These are phyloP conservation scores for Carpinus fangiana DNA, from an alignment of 306 rosid species.

Conservation along the genomic window DNA sequence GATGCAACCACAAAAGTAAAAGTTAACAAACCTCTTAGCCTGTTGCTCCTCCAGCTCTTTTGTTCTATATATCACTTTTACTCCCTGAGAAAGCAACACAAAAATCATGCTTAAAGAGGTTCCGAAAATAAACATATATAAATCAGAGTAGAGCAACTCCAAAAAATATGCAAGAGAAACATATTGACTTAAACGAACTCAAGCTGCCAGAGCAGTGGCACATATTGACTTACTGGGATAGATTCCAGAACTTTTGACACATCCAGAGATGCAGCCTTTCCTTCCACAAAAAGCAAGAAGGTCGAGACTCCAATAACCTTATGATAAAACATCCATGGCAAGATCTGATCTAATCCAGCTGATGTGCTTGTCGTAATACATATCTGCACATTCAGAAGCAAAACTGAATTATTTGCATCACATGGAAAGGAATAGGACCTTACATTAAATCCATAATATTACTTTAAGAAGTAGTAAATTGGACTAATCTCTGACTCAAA, in stretches of 20 bases:
- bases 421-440: background rate
- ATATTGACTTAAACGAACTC: background rate
- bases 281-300: conserved; percentile 90
- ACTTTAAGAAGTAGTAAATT: background rate
- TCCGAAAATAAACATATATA: background rate
- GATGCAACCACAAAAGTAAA: conserved; percentile 14
- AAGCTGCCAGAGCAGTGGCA: conserved; percentile 1
- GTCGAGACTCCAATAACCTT: conserved; percentile 81
- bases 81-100: conserved; percentile 63
- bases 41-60: conserved; percentile 90
- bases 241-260: conserved; percentile 79
- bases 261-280: conserved; percentile 87
- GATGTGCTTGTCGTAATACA: conserved; percentile 86
- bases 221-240: conserved; percentile 70
- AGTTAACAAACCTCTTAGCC: conserved; percentile 69
- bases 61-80: conserved; percentile 88
- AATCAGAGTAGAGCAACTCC: conserved; percentile 27
- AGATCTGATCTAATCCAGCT: conserved; percentile 92
- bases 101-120: conserved; percentile 11
- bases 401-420: background rate
- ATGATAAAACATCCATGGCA: conserved; percentile 99
- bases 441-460: background rate
- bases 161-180: background rate
- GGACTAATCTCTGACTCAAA: background rate
- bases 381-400: conserved; percentile 51